Base-by-base conservation (phyloP, 2,329 filamentous ascomycete genomes). In the Epichloe festucae region DNA sequence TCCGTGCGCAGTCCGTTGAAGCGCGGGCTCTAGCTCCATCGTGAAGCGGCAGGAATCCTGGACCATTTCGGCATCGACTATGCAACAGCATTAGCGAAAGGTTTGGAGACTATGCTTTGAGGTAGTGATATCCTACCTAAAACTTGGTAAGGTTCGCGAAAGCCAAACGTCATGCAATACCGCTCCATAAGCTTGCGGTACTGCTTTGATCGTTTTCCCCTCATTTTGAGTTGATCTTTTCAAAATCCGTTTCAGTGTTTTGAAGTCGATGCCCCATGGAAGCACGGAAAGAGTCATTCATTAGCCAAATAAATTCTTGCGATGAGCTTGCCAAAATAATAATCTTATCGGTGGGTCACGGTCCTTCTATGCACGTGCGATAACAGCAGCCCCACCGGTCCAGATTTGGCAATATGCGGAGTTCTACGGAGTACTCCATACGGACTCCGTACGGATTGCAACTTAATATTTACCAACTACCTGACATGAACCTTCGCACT, bases 121-220 rank as follows among this genome's bases (percentile, higher is more conserved):
- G 50, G 43, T 23, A 19, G 43, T 17, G 53, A 63, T 72, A 53
- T 21, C 21, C 10, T 71, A 85, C 81, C 74, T 43, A 95, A 73
- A 49, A 95, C 84, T 71, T 97, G 93, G 71, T 96, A 97, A 11
- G 93, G 89, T 70, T 93, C 87, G 59, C 90, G 87, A 68, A 96
- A 96, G 54, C 86, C 85, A 65, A 95, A 96, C 54, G 82, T 83
- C 67, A 91, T 78, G 64, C 84, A 82, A 77, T 90, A 95, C 65
- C 91, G 85, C 70, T 89, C 84, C 84, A 98, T 94, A 63, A 96
- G 82, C 81, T 96, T 96, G 60, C 75, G 73, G 60, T 78, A 78
- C 59, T 76, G 73, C 57, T 77, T 77, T 21, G 72, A 73, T 14
- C 75, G 67, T 63, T 76, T 76, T 50, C 73, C 73, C 62, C 73